Percentiles rank a stretch among this genome's conserved stretches.
Conservation (phyloP, 2,329 filamentous ascomycete genomes). For the Penicillium sp. region DNA sequence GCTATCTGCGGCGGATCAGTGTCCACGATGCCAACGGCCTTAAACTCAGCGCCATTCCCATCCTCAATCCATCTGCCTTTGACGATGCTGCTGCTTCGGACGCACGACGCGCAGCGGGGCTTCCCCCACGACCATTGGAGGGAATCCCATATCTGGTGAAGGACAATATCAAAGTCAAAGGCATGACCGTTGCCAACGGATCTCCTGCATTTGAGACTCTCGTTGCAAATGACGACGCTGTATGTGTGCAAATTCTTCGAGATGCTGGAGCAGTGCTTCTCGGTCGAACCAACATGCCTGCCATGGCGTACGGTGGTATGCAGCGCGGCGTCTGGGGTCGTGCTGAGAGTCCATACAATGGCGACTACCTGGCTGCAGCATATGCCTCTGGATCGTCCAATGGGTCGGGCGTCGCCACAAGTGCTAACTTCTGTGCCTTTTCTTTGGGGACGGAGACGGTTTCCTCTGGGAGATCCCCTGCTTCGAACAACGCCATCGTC, state of each 20-base stretch:
- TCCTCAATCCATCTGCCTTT: constrained; percentile 49
- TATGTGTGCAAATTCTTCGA: constrained; percentile 48
- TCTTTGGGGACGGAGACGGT: constrained; percentile 57
- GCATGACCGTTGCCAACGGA: constrained; percentile 54
- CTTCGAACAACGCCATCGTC: constrained; percentile 56
- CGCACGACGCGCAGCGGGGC: constrained; percentile 41
- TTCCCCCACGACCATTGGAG: constrained; percentile 45
- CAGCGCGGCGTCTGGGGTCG: constrained; percentile 57
- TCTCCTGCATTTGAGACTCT: constrained; percentile 55
- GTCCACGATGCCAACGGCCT: constrained; percentile 45
- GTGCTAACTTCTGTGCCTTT: constrained; percentile 53
- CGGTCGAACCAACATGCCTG: constrained; percentile 59
- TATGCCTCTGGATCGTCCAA: constrained; percentile 60
- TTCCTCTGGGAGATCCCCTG: constrained; percentile 55
- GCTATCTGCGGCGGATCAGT: constrained; percentile 50
- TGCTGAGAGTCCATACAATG: constrained; percentile 57
- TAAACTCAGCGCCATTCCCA: constrained; percentile 49
- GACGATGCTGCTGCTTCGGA: constrained; percentile 51
- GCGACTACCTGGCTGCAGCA: constrained; percentile 52
- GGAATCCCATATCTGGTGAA: constrained; percentile 60
- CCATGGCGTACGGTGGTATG: constrained; percentile 59
- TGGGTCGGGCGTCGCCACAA: constrained; percentile 52
- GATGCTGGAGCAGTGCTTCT: constrained; percentile 52
- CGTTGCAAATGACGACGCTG: constrained; percentile 53
- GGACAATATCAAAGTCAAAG: constrained; percentile 55